Base-by-base conservation (phyloP, 164 flowering plant species). In the Nymphaea thermarum region DNA sequence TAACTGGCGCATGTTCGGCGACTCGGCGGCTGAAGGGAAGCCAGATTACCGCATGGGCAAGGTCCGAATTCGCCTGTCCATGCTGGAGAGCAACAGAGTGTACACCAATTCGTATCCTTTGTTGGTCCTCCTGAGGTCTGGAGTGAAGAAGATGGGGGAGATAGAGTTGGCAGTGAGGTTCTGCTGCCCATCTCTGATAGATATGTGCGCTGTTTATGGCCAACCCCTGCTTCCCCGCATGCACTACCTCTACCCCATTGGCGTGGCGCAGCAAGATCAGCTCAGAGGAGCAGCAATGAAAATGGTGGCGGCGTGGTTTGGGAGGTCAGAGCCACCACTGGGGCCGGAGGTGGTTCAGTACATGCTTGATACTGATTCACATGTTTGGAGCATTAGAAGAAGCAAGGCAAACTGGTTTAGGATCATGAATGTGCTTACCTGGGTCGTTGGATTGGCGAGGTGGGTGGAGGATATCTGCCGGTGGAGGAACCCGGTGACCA, bases 111-210 rank as follows among this genome's bases (percentile, higher is more conserved):
- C 97, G 7, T 95, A 92, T 55, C 99, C 99, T 0, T 67, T 95
- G 63, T 63, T 89, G 71, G 89, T 86, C 12, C 70, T 95, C 42
- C 43, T 63, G 11, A 62, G 85, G 5, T 72, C 80, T 6, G 98
- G 99, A 66, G 66, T 90, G 79, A 92, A 88, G 84, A 95, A 90
- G 74, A 95, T 92, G 98, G 99, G 99, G 4, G 98, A 95, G 78
- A 81, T 95, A 7, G 98, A 95, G 77, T 3, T 95, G 14, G 98
- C 96, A 41, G 81, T 95, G 10, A 80, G 99, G 72, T 95, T 91
- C 63, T 85, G 82, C 4, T 84, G 94, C 77, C 90, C 96, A 3
- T 71, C 86, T 0, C 12, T 87, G 75, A 70, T 90, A 62, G 96
- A 95, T 5, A 84, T 89, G 1, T 84, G 90, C 63, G 79, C 84